Evolutionary conservation across 495 filamentous ascomycete genomes (phyloP).

Genomic region (Penicillium maclennaniae): DNA sequence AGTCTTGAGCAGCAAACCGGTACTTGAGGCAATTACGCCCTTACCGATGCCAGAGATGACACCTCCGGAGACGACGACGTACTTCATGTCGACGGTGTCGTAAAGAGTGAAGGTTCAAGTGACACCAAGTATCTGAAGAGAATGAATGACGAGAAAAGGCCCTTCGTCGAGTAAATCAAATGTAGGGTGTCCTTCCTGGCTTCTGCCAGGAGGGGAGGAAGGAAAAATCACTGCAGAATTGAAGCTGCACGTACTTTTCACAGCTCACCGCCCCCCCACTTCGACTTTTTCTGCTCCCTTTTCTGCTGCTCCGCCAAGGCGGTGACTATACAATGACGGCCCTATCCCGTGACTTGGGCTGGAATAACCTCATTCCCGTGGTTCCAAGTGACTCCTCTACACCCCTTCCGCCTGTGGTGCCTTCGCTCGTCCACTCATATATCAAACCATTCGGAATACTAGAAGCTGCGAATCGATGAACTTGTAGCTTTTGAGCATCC

Average conservation of each 20-base stretch:
- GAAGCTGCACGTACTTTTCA: conserved; percentile 5
- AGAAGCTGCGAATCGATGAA: neutral
- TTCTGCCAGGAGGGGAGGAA: conserved; percentile 20
- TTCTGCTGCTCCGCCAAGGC: conserved; percentile 16
- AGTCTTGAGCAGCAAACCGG: conserved; percentile 77
- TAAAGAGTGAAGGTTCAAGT: neutral
- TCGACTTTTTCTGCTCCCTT: conserved; percentile 9
- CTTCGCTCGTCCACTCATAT: neutral
- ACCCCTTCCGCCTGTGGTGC: neutral
- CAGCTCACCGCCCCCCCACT: conserved; percentile 21
- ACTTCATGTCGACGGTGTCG: neutral
- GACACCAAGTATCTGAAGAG: neutral
- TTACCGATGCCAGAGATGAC: conserved; percentile 80
- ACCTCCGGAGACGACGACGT: conserved; percentile 37
- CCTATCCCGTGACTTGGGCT: conserved; percentile 28
- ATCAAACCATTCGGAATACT: neutral
- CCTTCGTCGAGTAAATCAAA: conserved; percentile 8
- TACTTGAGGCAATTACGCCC: conserved; percentile 63
- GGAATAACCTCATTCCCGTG: conserved; percentile 27
- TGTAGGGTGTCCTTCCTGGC: conserved; percentile 22
- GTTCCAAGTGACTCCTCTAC: conserved; percentile 2
- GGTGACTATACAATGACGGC: conserved; percentile 5
- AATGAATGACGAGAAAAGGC: neutral
- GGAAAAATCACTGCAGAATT: conserved; percentile 7
- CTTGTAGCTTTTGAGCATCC: neutral